Conservation (phyloP, 306 rosid species). For the Sophora flavescens region DNA sequence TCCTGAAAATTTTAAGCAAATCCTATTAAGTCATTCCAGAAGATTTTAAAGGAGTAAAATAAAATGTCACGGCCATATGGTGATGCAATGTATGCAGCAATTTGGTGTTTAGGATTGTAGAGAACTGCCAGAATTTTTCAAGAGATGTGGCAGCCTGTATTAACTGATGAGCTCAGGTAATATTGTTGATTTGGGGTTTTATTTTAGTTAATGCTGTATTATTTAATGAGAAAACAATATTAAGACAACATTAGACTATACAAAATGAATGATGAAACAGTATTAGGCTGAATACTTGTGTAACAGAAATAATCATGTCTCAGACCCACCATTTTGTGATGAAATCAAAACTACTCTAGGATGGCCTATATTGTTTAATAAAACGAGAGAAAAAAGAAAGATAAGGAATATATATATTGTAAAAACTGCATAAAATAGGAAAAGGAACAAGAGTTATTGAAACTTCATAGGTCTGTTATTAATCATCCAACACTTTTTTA, state of each 20-base stretch:
- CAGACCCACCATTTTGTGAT: not conserved
- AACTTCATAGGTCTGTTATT: not conserved
- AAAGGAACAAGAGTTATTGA: not conserved
- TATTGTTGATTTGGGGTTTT: not conserved
- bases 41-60: constrained; percentile 21
- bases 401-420: not conserved
- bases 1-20: not conserved
- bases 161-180: not conserved
- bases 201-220: not conserved
- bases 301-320: not conserved
- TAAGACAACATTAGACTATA: not conserved
- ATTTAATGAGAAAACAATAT: constrained; percentile 6
- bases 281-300: not conserved
- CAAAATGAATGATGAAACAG: not conserved
- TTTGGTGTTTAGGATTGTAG: not conserved
- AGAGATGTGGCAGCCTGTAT: not conserved
- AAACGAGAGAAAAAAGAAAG: no score
- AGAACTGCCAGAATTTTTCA: not conserved
- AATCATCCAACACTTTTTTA: not conserved
- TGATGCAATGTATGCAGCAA: not conserved
- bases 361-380: not conserved
- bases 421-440: not conserved
- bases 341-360: not conserved
- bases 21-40: not conserved
- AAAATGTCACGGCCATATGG: not conserved